These are phyloP conservation scores for Fusarium dlaminii DNA, from an alignment of 2,329 filamentous ascomycete genomes.

Conservation along the genomic window DNA sequence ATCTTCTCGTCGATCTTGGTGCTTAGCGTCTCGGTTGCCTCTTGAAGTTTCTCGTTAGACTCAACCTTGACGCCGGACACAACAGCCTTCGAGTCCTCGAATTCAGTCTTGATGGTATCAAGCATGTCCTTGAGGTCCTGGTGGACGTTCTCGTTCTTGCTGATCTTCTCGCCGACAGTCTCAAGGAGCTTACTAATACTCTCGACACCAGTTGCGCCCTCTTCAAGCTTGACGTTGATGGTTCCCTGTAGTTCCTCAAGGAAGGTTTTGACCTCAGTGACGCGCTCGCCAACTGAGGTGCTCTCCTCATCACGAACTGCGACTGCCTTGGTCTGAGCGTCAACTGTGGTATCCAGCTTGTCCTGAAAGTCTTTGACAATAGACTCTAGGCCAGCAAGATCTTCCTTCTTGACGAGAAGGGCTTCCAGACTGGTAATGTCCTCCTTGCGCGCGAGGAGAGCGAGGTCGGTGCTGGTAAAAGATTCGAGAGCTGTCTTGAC, in stretches of 20 bases:
- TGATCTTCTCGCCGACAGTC: constrained; percentile 70
- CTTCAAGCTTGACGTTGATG: constrained; percentile 78
- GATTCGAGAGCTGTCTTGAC: constrained; percentile 82
- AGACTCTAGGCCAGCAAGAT: constrained; percentile 70
- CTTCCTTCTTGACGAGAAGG: constrained; percentile 76
- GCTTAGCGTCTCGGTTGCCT: constrained; percentile 63
- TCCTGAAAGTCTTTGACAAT: constrained; percentile 78
- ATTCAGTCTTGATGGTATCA: constrained; percentile 82
- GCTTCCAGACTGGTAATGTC: constrained; percentile 73
- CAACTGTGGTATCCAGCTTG: constrained; percentile 72
- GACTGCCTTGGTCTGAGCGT: constrained; percentile 79
- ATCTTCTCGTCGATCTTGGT: constrained; percentile 72
- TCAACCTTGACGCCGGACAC: constrained; percentile 85
- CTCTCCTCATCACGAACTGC: constrained; percentile 88
- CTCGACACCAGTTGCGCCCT: constrained; percentile 77
- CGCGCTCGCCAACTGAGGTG: constrained; percentile 78
- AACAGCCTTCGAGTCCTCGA: constrained; percentile 85
- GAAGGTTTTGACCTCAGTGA: constrained; percentile 80
- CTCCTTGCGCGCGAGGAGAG: constrained; percentile 77
- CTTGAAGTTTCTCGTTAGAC: constrained; percentile 78
- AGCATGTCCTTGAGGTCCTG: constrained; percentile 77
- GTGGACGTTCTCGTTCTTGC: constrained; percentile 64
- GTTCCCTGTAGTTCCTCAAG: constrained; percentile 82
- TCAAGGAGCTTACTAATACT: constrained; percentile 76
- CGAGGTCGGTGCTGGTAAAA: constrained; percentile 74